Conservation (phyloP, 805 yeast species). For the Spencermartinsiella europaea region DNA sequence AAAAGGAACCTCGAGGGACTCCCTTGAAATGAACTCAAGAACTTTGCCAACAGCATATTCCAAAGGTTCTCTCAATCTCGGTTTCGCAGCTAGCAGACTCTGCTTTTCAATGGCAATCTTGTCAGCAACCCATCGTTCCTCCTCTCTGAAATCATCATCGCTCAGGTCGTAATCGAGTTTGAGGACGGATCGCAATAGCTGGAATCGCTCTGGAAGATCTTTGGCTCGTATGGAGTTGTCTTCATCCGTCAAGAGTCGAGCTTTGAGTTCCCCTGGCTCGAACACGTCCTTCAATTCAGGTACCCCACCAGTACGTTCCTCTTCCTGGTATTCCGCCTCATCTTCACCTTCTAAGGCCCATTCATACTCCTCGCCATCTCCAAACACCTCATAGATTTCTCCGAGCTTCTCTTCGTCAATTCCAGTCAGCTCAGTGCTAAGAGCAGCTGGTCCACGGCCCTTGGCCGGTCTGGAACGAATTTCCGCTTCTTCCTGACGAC, state of each 20-base stretch:
- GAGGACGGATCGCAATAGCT: conserved; percentile 64
- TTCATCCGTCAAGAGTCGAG: conserved; percentile 83
- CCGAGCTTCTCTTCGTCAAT: conserved; percentile 86
- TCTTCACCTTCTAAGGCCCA: conserved; percentile 96
- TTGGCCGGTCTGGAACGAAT: conserved; percentile 31
- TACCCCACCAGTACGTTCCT: conserved; percentile 38
- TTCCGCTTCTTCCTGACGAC: conserved; percentile 48
- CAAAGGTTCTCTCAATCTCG: conserved; percentile 39
- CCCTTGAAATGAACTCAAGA: conserved; percentile 68
- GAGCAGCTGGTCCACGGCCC: conserved; percentile 19
- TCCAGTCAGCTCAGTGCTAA: conserved; percentile 36
- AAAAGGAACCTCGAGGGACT: conserved; percentile 85
- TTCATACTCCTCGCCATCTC: conserved; percentile 94
- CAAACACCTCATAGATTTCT: conserved; percentile 91
- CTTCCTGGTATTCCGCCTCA: conserved; percentile 37
- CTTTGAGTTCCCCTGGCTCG: conserved; percentile 89
- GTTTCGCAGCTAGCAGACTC: conserved; percentile 36
- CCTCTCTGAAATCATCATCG: conserved; percentile 62
- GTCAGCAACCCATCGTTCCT: conserved; percentile 77
- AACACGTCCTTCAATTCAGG: conserved; percentile 79
- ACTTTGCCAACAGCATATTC: conserved; percentile 63
- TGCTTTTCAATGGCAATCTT: conserved; percentile 55
- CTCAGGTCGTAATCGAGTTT: conserved; percentile 59
- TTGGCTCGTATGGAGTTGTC: conserved; percentile 82
- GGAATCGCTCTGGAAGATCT: conserved; percentile 91